A percentile compares a stretch with the other conserved stretches of the same genome.
Conservation (phyloP, 768 basidiomycete species). For the Xerocomus spinulosus region DNA sequence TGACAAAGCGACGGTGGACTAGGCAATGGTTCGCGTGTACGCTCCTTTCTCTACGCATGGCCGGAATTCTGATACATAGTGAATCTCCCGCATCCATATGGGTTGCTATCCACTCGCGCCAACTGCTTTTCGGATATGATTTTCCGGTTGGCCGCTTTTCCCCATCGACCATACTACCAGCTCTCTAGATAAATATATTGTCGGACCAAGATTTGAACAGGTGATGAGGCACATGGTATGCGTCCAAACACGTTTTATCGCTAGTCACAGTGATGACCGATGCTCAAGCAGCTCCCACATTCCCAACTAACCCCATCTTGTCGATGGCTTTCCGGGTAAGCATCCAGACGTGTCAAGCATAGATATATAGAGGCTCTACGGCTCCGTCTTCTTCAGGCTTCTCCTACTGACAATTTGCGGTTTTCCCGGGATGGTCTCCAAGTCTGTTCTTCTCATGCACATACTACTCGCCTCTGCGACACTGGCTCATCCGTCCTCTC, state of each 20-base stretch:
- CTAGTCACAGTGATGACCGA: not conserved
- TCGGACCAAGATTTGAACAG: too few species aligned
- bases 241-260: not conserved
- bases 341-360: not conserved
- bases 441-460: slow-evolving; percentile 9
- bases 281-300: too few species aligned
- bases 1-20: not conserved
- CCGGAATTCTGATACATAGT: too few species aligned
- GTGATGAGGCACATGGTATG: not conserved
- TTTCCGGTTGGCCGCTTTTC: slow-evolving; percentile 1
- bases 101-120: too few species aligned
- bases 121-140: not conserved
- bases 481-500: slow-evolving; percentile 17
- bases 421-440: slow-evolving; percentile 18
- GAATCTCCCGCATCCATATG: not conserved
- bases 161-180: not conserved
- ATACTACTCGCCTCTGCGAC: slow-evolving; percentile 17
- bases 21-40: not conserved
- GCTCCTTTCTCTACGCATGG: not conserved
- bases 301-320: not conserved
- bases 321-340: not conserved
- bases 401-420: not conserved
- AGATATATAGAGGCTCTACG: slow-evolving; percentile 13
- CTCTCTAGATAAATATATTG: too few species aligned
- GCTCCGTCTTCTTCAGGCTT: not conserved